Evolutionary conservation across 2,329 filamentous ascomycete species (phyloP).

Genomic region (Hymenoscyphus scutula): DNA sequence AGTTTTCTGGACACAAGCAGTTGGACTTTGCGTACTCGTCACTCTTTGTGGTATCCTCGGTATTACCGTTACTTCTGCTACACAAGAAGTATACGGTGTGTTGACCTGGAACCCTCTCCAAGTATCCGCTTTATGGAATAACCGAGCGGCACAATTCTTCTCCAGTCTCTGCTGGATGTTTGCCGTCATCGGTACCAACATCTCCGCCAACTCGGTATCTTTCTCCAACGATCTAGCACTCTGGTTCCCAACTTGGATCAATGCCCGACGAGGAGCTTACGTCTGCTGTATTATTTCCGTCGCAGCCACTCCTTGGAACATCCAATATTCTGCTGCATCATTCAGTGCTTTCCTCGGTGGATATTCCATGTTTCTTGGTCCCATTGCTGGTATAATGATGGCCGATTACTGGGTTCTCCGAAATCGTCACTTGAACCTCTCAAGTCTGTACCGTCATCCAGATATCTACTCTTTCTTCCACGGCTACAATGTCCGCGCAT

Average conservation of each 20-base stretch:
- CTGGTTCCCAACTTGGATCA: conserved; percentile 49
- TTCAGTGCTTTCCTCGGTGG: conserved; percentile 36
- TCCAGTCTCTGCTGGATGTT: conserved; percentile 32
- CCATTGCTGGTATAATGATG: conserved; percentile 40
- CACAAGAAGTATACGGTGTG: conserved; percentile 31
- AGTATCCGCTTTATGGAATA: conserved; percentile 29
- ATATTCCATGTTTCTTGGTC: conserved; percentile 39
- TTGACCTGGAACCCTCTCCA: conserved; percentile 30
- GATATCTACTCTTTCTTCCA: conserved; percentile 27
- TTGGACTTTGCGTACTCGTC: conserved; percentile 27
- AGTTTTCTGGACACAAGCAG: conserved; percentile 28
- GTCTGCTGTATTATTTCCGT: conserved; percentile 44
- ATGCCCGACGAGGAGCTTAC: conserved; percentile 46
- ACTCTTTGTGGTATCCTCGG: conserved; percentile 30
- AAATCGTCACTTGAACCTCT: conserved; percentile 34
- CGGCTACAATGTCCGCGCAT: conserved; percentile 25
- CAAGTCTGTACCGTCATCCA: conserved; percentile 34
- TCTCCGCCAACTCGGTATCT: conserved; percentile 40
- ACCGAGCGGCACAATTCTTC: conserved; percentile 35
- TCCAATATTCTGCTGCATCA: conserved; percentile 36
- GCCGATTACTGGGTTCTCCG: conserved; percentile 37
- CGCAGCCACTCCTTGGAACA: conserved; percentile 48
- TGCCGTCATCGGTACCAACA: conserved; percentile 39
- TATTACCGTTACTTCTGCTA: conserved; percentile 29
- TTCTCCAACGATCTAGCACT: conserved; percentile 42